Evolutionary conservation across 495 filamentous ascomycete species (phyloP), one percentile per base, ranked within the genome.

Genomic region (Penicillium egyptiacum): DNA sequence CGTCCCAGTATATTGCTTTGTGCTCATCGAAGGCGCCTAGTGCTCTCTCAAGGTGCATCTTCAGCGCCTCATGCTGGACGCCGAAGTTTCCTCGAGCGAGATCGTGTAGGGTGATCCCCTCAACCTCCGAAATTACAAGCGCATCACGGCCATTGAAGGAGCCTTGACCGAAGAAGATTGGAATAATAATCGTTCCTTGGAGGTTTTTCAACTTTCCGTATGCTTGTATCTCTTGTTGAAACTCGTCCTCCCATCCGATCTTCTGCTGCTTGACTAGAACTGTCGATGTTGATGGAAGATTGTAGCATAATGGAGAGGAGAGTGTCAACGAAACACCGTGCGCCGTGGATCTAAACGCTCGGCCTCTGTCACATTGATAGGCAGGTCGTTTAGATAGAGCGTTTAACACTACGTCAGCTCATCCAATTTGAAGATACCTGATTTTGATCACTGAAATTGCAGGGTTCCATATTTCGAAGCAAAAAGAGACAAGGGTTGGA

Each of bases 171-270:
- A 48, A 55, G 16, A 55, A 25, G 6, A 17, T 47, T 20, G 53
- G 53, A 46, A 58, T 58, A 46, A 58, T 58, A 23, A 52, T 22
- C 6, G 11, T 49, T 39, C 48, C 55, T 58, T 58, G 55, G 9
- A 58, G 28, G 10, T n/a, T 28, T 17, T 41, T 47, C 25, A 58
- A 52, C 28, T 26, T 46, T 3, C 39, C 17, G 17, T 58, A 58
- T 2, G 40, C 55, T 46, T 51, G 19, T 39, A 37, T 58, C 28
- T 52, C 55, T 20, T 33, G 55, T 23, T 42, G 12, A 20, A 51
- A 58, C 22, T 58, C 48, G 17, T 37, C 26, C 17, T 47, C 28
- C 47, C 48, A 58, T 2, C 23, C 48, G 0, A 28, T 23, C 26
- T 58, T 58, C 20, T 20, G 43, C 39, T 52, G 33, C 30, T 57